Evolutionary conservation across 148 eudicot genomes (phyloP).

Genomic region (Cornus florida): DNA sequence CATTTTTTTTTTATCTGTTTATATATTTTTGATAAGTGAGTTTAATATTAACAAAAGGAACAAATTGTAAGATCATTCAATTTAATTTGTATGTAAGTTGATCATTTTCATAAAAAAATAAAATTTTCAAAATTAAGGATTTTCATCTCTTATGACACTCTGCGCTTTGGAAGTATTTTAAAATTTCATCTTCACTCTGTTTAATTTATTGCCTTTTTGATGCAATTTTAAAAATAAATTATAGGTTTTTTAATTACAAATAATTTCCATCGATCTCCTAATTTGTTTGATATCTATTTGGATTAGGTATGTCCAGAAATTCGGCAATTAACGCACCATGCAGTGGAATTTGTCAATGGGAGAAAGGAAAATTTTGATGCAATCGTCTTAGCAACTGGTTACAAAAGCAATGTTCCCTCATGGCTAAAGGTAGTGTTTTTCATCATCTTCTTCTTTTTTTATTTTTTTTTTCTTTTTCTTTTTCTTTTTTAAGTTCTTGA

Average conservation of each 20-base stretch:
- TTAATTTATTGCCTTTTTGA: too few species aligned
- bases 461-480: constrained; percentile 9
- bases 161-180: too few species aligned
- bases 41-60: too few species aligned
- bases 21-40: too few species aligned
- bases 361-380: constrained; percentile 58
- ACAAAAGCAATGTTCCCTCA: constrained; percentile 75
- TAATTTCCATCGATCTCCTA: not conserved
- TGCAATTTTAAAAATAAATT: too few species aligned
- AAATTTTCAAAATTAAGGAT: too few species aligned
- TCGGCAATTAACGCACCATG: constrained; percentile 33
- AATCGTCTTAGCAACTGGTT: constrained; percentile 74
- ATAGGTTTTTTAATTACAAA: not conserved
- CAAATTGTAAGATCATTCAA: too few species aligned
- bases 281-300: not conserved
- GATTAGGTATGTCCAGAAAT: constrained; percentile 52
- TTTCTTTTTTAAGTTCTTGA: not conserved
- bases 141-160: too few species aligned
- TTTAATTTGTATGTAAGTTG: too few species aligned
- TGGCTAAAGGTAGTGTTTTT: constrained; percentile 70
- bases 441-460: not conserved
- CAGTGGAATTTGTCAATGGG: constrained; percentile 61
- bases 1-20: too few species aligned
- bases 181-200: too few species aligned
- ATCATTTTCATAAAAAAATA: too few species aligned